Percentiles rank a stretch among this genome's conserved stretches.
Conservation (phyloP, 495 filamentous ascomycete genomes). For the Xylaria palmicola region DNA sequence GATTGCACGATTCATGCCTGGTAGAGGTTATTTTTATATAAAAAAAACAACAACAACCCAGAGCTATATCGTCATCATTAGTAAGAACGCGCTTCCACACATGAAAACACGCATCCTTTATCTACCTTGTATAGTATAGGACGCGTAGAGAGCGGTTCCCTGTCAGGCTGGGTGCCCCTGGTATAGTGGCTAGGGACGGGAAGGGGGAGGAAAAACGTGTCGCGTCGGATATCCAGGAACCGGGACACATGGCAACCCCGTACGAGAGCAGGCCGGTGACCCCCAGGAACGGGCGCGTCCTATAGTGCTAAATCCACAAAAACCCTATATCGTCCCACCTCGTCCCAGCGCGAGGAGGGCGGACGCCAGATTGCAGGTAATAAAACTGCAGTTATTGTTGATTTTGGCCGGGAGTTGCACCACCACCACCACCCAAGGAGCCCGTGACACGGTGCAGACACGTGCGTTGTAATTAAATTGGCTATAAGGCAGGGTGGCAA, state of each 20-base stretch:
- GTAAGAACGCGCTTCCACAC: neutral
- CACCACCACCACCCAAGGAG: neutral
- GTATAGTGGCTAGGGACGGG: neutral
- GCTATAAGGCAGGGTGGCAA: neutral
- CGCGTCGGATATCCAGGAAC: neutral
- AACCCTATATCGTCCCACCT: neutral
- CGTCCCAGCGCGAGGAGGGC: neutral
- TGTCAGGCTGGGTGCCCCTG: neutral
- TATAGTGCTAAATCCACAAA: neutral
- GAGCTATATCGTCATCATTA: neutral
- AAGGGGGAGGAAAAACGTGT: neutral
- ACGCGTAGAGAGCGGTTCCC: neutral
- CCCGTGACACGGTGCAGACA: neutral
- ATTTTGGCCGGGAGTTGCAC: neutral
- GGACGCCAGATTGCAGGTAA: neutral
- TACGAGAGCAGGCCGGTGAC: neutral
- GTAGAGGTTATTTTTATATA: slow-evolving; percentile 4
- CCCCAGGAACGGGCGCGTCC: neutral
- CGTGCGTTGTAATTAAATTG: neutral
- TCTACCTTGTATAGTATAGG: too few species aligned
- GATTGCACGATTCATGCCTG: slow-evolving; percentile 1
- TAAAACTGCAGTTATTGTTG: neutral
- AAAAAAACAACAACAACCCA: too few species aligned
- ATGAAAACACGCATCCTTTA: neutral
- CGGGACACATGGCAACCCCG: neutral